A percentile compares a stretch with the other conserved stretches of the same genome.
These are phyloP conservation scores for Biscogniauxia sp. DNA, from an alignment of 2,329 filamentous ascomycete genomes.

Conservation along the genomic window DNA sequence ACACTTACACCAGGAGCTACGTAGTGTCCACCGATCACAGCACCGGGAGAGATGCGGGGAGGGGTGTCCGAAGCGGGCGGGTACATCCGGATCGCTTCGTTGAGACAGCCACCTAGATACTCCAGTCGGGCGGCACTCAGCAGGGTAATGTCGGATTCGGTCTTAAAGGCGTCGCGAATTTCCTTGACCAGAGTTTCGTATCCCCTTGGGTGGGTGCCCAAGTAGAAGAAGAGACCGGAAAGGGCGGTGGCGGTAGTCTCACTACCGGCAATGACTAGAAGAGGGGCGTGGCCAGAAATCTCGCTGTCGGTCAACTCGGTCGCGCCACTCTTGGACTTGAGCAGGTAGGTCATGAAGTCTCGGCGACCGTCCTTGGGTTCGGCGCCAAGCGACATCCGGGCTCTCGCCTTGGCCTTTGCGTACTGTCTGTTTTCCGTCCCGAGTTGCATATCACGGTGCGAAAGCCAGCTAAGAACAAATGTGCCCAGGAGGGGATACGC, in stretches of 20 bases:
- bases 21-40: constrained; percentile 1
- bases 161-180: not conserved
- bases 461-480: not conserved
- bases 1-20: not conserved
- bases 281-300: not conserved
- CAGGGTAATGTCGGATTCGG: not conserved
- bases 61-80: constrained; percentile 1
- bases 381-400: not conserved
- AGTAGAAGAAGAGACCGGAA: not conserved
- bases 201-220: not conserved
- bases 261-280: constrained; percentile 4
- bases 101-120: not conserved
- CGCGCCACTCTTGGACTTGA: not conserved
- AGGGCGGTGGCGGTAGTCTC: constrained; percentile 5
- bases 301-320: not conserved
- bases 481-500: not conserved
- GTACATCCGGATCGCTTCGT: constrained; percentile 1
- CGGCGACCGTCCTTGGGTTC: not conserved
- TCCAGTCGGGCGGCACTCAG: not conserved
- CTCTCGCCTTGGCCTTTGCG: not conserved
- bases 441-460: not conserved
- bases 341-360: not conserved
- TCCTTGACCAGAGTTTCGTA: not conserved
- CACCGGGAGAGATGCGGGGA: constrained; percentile 3
- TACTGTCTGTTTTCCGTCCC: not conserved